Base-by-base conservation (phyloP, 129 eudicot genomes). In the Helianthus tuberosus region DNA sequence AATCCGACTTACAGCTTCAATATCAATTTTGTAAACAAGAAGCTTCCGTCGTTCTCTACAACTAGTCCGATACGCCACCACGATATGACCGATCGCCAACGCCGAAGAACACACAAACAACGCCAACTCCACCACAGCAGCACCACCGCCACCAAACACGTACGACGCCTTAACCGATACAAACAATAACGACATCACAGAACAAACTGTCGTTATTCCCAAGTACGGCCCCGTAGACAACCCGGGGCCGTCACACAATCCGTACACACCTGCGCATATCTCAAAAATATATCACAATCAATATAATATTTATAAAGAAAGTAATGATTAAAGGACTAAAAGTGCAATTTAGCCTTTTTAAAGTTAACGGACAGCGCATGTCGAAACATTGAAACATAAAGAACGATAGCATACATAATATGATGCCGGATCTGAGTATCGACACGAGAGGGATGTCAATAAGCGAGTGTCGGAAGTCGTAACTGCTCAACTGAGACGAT, bases 1-100 rank as follows among this genome's bases (percentile, higher is more conserved):
- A 35, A 7, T 84, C 80, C 79, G 86, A 78, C 82, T 78, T 78
- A 78, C 77, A 78, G 96, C 96, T 88, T 93, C 97, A 68, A 90
- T 85, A 54, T 93, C 98, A 78, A 93, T 90, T 51, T 93, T 88
- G 88, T 90, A 93, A 15, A 90, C 96, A 0, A 88, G 93, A 67
- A 93, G 96, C 89, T 94, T 90, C 72, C 96, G 85, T 68, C 96
- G 86, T 62, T 94, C 98, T 68, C 97, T 73, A 69, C 97, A 90
- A 36, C 98, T 90, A 11, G 86, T 93, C 76, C 96, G 85, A 17
- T 93, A 93, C 12, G 98, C 98, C 76, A 86, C 96, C 80, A 86
- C 86, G n/a, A 90, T 79, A 58, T 93, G 98, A 10, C 87, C 93
- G 46, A 90, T 65, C 10, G 96, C 97, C 76, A 93, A 55, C 47